Conservation (phyloP, 352 stramenopile genomes). For the Pythium angustatum region DNA sequence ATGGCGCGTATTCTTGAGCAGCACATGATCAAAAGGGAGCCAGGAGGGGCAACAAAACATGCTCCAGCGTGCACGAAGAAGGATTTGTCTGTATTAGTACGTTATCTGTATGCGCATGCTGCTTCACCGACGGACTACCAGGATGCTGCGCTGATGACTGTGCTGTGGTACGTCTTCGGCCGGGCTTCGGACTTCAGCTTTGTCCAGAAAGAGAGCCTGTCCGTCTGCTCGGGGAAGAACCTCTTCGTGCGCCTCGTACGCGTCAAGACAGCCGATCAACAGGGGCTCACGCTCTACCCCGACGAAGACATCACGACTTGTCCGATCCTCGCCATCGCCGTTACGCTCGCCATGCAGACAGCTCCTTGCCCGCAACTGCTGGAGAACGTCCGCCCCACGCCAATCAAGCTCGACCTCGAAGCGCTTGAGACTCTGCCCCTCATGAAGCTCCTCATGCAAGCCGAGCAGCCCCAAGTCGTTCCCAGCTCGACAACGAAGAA, state of each 20-base stretch:
- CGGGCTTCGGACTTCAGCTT: slow-evolving; percentile 32
- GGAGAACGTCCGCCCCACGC: background rate
- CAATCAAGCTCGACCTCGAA: slow-evolving; percentile 5
- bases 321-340: slow-evolving; percentile 17
- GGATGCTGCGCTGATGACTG: slow-evolving; percentile 23
- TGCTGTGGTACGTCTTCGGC: slow-evolving; percentile 33
- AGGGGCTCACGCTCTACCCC: slow-evolving; percentile 11
- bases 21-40: slow-evolving; percentile 1
- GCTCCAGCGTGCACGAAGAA: slow-evolving; percentile 4
- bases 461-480: background rate
- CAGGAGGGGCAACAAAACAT: background rate
- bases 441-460: slow-evolving; percentile 7
- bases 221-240: background rate
- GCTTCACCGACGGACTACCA: slow-evolving; percentile 22
- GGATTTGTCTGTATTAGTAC: slow-evolving; percentile 2
- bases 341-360: slow-evolving; percentile 24
- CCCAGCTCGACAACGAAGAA: background rate
- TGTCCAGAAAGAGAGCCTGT: slow-evolving; percentile 24
- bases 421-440: slow-evolving; percentile 6
- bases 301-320: slow-evolving; percentile 22
- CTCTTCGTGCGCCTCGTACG: slow-evolving; percentile 16
- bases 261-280: slow-evolving; percentile 16
- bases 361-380: slow-evolving; percentile 10
- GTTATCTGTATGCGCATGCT: slow-evolving; percentile 13
- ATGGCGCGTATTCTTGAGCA: background rate